A percentile compares a stretch with the other conserved stretches of the same genome.
Conservation (phyloP, 257 asterid genomes). For the Solanum appendiculatum region DNA sequence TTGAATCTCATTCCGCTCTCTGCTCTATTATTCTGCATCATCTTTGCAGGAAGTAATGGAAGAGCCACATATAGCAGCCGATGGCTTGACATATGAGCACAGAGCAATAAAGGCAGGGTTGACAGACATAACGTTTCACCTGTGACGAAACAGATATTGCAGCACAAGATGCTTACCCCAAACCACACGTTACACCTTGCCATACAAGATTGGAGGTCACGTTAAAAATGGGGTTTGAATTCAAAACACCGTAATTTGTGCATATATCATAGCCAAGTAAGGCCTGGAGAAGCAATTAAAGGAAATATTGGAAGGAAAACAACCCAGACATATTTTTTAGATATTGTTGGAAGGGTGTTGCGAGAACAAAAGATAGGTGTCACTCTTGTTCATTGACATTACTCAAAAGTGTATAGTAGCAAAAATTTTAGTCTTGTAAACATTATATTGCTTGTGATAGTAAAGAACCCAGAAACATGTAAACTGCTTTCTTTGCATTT, state of each 20-base stretch:
- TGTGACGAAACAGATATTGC: constrained; percentile 49
- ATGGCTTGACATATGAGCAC: constrained; percentile 80
- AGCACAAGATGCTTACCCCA: constrained; percentile 52
- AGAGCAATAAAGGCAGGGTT: constrained; percentile 62
- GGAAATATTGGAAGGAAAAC: neutral
- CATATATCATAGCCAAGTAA: neutral
- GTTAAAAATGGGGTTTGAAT: neutral
- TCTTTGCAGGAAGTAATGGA: constrained; percentile 75
- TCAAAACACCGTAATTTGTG: neutral
- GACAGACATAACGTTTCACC: constrained; percentile 57
- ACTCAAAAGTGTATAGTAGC: neutral
- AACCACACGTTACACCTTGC: constrained; percentile 55
- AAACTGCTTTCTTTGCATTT: neutral
- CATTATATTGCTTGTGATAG: neutral
- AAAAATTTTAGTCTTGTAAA: neutral
- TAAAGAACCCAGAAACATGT: neutral
- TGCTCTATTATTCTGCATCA: neutral
- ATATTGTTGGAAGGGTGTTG: neutral
- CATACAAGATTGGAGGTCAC: constrained; percentile 57
- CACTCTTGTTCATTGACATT: neutral
- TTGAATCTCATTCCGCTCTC: neutral
- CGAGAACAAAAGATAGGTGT: neutral
- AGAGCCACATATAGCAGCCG: constrained; percentile 67
- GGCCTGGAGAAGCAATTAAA: neutral
- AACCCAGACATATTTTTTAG: neutral